Percentiles rank a stretch among this genome's conserved stretches.
Conservation (phyloP, 2,329 filamentous ascomycete genomes). For the Chrysosphaeria jannelii region DNA sequence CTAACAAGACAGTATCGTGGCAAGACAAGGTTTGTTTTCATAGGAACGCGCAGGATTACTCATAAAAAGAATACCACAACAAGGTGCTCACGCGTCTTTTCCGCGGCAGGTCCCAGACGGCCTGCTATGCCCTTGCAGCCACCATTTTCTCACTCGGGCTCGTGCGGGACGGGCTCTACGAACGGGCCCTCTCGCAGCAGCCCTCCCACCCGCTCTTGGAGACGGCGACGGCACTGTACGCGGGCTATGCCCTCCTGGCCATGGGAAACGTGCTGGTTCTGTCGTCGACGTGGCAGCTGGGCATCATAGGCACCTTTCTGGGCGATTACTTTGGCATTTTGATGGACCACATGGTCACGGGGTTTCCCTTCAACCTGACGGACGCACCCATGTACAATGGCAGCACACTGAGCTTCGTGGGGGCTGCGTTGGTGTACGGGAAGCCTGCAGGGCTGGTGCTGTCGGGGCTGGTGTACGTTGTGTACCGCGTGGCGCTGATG, state of each 20-base stretch:
- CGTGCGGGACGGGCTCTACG: conserved; percentile 65
- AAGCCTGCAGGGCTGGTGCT: conserved; percentile 65
- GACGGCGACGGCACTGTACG: conserved; percentile 23
- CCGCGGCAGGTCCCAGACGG: conserved; percentile 42
- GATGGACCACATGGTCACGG: conserved; percentile 81
- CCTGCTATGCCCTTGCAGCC: conserved; percentile 69
- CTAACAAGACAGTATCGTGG: conserved; percentile 36
- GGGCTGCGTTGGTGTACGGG: conserved; percentile 54
- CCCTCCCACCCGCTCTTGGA: conserved; percentile 48
- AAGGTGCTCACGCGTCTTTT: conserved; percentile 72
- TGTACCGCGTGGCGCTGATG: conserved; percentile 53
- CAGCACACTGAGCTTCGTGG: conserved; percentile 73
- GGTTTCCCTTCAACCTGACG: conserved; percentile 85
- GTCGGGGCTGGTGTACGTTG: conserved; percentile 40
- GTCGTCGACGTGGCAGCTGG: conserved; percentile 69
- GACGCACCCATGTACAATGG: conserved; percentile 92
- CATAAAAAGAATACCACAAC: conserved; percentile 51
- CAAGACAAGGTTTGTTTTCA: conserved; percentile 48
- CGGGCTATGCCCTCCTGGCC: conserved; percentile 41
- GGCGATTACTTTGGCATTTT: conserved; percentile 98
- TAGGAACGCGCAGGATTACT: too few relatives aligned
- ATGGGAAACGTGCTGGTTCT: conserved; percentile 62
- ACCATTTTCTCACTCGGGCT: conserved; percentile 83
- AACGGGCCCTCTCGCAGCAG: conserved; percentile 45
- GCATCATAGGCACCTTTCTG: conserved; percentile 82